Conservation (phyloP, 139 green algal species). For the Nannochloris sp. region DNA sequence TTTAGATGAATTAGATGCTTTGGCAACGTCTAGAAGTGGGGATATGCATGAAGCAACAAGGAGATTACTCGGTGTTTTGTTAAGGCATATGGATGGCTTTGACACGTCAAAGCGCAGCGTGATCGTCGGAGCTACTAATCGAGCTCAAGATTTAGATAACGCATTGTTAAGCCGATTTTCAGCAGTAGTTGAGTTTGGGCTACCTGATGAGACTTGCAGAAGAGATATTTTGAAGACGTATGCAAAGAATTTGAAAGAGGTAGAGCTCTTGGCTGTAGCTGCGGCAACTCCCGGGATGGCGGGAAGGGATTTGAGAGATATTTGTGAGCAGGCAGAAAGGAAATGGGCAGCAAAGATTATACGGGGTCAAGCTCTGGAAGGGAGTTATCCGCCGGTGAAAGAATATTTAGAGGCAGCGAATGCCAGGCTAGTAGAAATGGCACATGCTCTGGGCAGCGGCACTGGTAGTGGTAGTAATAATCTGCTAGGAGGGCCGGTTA, state of each 20-base stretch:
- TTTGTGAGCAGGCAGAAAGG: constrained; percentile 79
- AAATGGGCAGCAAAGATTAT: constrained; percentile 79
- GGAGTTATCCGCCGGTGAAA: constrained; percentile 35
- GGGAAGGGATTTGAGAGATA: constrained; percentile 77
- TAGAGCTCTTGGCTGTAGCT: constrained; percentile 44
- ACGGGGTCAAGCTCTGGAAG: constrained; percentile 35
- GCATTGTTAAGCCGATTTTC: constrained; percentile 73
- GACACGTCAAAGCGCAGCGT: constrained; percentile 43
- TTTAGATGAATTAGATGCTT: constrained; percentile 73
- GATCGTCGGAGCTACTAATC: constrained; percentile 86
- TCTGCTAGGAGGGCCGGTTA: too few species aligned
- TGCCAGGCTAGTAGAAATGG: constrained; percentile 25
- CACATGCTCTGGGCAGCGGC: neutral
- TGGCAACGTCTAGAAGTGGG: constrained; percentile 31
- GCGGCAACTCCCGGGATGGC: constrained; percentile 47
- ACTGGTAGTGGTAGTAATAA: too few species aligned
- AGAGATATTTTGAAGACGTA: constrained; percentile 70
- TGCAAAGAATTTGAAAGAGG: constrained; percentile 58
- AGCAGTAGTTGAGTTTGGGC: constrained; percentile 54
- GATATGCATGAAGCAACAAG: constrained; percentile 87
- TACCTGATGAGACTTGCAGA: constrained; percentile 56
- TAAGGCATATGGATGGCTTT: constrained; percentile 81
- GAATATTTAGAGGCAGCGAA: constrained; percentile 44
- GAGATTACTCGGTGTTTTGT: constrained; percentile 78
- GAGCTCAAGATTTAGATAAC: constrained; percentile 73